phyloP scores from a whole-genome alignment of 495 filamentous ascomycete genomes.

The Aspergillus conjunctus region DNA sequence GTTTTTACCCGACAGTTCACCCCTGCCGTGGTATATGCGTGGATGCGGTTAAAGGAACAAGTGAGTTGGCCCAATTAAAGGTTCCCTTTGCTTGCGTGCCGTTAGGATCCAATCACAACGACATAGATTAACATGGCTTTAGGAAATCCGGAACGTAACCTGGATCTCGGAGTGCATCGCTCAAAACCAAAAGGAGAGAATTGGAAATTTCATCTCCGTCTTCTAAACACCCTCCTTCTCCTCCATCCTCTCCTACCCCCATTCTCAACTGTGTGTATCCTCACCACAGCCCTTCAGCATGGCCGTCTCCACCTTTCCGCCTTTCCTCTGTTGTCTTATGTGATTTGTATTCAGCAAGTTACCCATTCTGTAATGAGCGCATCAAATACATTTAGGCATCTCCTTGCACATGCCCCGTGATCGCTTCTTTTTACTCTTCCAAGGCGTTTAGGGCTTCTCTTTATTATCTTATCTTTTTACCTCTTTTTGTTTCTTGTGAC shows the following conservation, averaged over 20 bases:
- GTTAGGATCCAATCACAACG: neutral
- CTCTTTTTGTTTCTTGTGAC: slow-evolving; percentile 29
- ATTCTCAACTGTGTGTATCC: slow-evolving; percentile 7
- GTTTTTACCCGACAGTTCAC: slow-evolving; percentile 98
- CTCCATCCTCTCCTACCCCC: slow-evolving; percentile 16
- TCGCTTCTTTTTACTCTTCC: slow-evolving; percentile 24
- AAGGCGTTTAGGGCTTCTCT: slow-evolving; percentile 32
- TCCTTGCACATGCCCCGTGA: slow-evolving; percentile 11
- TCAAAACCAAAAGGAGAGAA: slow-evolving; percentile 98
- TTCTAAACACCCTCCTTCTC: slow-evolving; percentile 55
- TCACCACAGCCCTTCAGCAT: slow-evolving; percentile 4
- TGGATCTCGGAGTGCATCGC: slow-evolving; percentile 99
- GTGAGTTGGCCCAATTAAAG: slow-evolving; percentile 50
- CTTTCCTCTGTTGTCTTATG: slow-evolving; percentile 11
- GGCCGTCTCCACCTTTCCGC: slow-evolving; percentile 31
- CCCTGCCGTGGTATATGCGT: slow-evolving; percentile 91
- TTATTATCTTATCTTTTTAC: neutral
- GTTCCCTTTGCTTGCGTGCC: neutral
- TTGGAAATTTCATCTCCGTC: slow-evolving; percentile 97
- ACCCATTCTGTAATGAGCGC: slow-evolving; percentile 35
- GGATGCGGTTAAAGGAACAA: slow-evolving; percentile 97
- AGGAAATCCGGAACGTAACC: slow-evolving; percentile 99
- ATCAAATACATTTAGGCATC: slow-evolving; percentile 27
- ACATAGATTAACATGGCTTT: slow-evolving; percentile 26
- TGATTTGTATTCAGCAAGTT: slow-evolving; percentile 12